Evolutionary conservation across 164 flowering plant genomes (phyloP).

Genomic region (Chimonanthus salicifolius): DNA sequence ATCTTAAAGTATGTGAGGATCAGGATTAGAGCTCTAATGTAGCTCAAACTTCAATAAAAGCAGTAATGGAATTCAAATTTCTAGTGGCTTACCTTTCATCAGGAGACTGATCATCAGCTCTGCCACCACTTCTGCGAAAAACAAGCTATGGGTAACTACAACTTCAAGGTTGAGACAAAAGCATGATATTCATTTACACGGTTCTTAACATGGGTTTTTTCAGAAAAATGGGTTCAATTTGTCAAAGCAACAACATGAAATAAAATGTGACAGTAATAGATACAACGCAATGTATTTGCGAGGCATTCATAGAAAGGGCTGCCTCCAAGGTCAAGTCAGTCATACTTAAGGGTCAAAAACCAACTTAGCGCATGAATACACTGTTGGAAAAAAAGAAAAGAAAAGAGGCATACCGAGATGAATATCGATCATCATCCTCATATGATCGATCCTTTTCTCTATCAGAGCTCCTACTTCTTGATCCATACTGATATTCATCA

Average conservation of each 20-base stretch:
- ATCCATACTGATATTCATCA: constrained; percentile 52
- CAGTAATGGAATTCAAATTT: not conserved
- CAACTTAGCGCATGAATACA: not conserved
- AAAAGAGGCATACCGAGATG: constrained; percentile 55
- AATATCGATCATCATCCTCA: constrained; percentile 80
- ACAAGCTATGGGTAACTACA: not conserved
- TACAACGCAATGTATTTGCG: not conserved
- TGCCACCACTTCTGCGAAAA: constrained; percentile 53
- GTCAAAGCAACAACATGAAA: not conserved
- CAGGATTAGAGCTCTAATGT: not conserved
- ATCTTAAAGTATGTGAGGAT: not conserved
- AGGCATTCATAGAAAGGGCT: not conserved
- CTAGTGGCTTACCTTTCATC: constrained; percentile 57
- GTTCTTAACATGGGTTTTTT: not conserved
- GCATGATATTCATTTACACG: not conserved
- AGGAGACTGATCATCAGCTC: constrained; percentile 67
- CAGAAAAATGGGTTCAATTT: not conserved
- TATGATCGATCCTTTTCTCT: constrained; percentile 50
- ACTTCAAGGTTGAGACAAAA: not conserved
- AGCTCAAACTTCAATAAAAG: not conserved
- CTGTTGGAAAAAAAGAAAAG: not conserved
- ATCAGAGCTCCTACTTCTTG: constrained; percentile 76
- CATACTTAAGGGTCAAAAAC: not conserved
- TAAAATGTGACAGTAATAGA: not conserved
- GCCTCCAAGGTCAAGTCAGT: too few relatives aligned